Conservation (phyloP, 495 filamentous ascomycete genomes). For the Aspergillus nanangensis region DNA sequence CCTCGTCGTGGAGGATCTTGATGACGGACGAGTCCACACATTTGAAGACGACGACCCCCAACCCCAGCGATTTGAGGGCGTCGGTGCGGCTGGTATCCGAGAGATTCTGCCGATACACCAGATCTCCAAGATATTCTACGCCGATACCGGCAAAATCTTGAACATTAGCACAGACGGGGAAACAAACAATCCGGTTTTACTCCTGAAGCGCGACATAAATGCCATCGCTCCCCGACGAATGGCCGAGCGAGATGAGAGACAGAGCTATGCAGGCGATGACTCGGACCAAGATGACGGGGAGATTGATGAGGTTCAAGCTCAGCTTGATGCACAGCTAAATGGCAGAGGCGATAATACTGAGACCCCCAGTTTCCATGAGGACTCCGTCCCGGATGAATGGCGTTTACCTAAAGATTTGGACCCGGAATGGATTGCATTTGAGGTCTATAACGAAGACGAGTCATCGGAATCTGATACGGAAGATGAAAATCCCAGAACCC, state of each 20-base stretch:
- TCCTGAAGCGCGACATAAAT: conserved; percentile 80
- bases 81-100: conserved; percentile 70
- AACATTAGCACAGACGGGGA: conserved; percentile 79
- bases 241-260: conserved; percentile 46
- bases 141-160: conserved; percentile 89
- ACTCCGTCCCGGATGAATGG: conserved; percentile 48
- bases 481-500: conserved; percentile 26
- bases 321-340: conserved; percentile 64
- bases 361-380: conserved; percentile 24
- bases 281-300: conserved; percentile 29
- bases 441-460: conserved; percentile 71
- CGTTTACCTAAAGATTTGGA: conserved; percentile 76
- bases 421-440: conserved; percentile 92
- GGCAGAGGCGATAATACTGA: conserved; percentile 32
- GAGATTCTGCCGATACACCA: conserved; percentile 85
- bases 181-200: conserved; percentile 77
- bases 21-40: conserved; percentile 85
- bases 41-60: conserved; percentile 62
- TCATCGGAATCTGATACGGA: conserved; percentile 58
- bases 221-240: conserved; percentile 67
- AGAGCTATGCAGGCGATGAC: conserved; percentile 16
- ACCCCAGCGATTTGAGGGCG: conserved; percentile 64
- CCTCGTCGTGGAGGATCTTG: conserved; percentile 84
- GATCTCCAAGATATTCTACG: conserved; percentile 95
- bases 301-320: conserved; percentile 52